Percentiles rank a stretch among this genome's conserved stretches.
Conservation (phyloP, 2,329 filamentous ascomycete species). For the Neurospora sp. region DNA sequence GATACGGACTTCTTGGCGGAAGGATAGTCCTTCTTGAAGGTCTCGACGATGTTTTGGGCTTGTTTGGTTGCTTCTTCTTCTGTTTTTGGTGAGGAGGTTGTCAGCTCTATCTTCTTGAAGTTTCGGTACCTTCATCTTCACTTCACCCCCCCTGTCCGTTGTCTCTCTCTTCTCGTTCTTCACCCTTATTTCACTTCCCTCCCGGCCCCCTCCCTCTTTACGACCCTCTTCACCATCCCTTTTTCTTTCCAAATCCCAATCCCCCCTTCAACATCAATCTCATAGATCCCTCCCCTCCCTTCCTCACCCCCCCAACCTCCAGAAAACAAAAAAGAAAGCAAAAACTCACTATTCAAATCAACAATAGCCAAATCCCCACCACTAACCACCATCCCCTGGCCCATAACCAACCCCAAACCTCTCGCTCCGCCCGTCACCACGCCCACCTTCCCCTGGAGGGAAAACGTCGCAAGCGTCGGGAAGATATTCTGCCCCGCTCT, state of each 20-base stretch:
- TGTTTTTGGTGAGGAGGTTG: constrained; percentile 24
- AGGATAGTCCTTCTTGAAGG: constrained; percentile 73
- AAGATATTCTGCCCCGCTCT: constrained; percentile 62
- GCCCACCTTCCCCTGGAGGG: constrained; percentile 72
- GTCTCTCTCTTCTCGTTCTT: background rate
- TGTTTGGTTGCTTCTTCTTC: constrained; percentile 77
- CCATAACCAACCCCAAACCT: constrained; percentile 86
- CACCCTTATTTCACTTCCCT: background rate
- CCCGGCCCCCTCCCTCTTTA: too few relatives aligned
- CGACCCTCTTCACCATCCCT: background rate
- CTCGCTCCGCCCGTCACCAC: constrained; percentile 86
- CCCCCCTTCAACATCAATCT: background rate
- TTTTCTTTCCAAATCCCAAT: too few relatives aligned
- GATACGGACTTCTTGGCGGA: constrained; percentile 52
- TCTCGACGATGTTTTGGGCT: constrained; percentile 61
- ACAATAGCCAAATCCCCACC: constrained; percentile 87
- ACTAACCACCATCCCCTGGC: constrained; percentile 79
- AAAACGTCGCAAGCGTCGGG: constrained; percentile 77
- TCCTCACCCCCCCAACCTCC: background rate
- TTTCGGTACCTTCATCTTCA: background rate
- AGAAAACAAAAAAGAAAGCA: background rate
- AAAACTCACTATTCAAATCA: constrained; percentile 72
- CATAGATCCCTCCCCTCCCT: background rate
- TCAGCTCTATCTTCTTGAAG: background rate
- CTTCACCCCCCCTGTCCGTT: background rate